Evolutionary conservation across 2,329 filamentous ascomycete genomes (phyloP).

Genomic region (Xylaria polymorpha): DNA sequence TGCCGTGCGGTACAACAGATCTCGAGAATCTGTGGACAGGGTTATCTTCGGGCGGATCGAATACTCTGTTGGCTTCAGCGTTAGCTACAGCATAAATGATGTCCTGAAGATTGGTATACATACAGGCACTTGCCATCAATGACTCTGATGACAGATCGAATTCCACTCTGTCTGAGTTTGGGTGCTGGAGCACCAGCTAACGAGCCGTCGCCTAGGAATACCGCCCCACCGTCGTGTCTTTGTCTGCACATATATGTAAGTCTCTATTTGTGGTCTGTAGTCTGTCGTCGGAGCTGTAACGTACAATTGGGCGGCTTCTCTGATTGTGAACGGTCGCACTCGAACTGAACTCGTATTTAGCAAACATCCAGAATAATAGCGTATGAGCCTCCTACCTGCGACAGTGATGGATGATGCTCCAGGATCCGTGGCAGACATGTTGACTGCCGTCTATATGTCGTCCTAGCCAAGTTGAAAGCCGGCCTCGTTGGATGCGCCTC

Average conservation of each 20-base stretch:
- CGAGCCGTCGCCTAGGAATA: constrained; percentile 97
- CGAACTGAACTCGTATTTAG: constrained; percentile 61
- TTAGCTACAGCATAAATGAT: not conserved
- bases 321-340: constrained; percentile 80
- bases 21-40: constrained; percentile 88
- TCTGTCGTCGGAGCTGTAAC: constrained; percentile 41
- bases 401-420: constrained; percentile 69
- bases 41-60: constrained; percentile 96
- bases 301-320: constrained; percentile 92
- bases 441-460: constrained; percentile 34
- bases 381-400: constrained; percentile 57
- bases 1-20: constrained; percentile 83
- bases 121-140: constrained; percentile 96
- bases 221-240: constrained; percentile 81
- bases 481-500: constrained; percentile 26
- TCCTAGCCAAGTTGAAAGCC: constrained; percentile 17
- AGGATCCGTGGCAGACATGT: constrained; percentile 55
- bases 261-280: not conserved
- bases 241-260: constrained; percentile 56
- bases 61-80: constrained; percentile 71
- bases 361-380: constrained; percentile 45
- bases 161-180: constrained; percentile 85
- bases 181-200: constrained; percentile 87
- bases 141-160: constrained; percentile 93
- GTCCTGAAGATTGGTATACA: constrained; percentile 52